Evolutionary conservation across 331 rosid species (phyloP).

Genomic region (Acacia pycnantha): DNA sequence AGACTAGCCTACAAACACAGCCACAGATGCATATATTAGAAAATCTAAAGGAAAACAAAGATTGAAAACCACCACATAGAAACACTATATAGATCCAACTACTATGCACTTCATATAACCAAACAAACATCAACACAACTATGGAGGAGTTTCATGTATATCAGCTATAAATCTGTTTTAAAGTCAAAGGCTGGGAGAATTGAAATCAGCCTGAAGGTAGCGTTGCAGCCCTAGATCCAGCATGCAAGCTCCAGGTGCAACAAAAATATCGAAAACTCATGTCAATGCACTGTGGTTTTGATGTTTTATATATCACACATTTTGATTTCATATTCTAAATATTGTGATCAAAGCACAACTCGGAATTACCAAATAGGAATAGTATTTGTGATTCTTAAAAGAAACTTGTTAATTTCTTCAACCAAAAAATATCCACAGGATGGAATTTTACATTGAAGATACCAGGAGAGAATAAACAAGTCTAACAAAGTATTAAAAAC

Average conservation of each 20-base stretch:
- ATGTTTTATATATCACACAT: not conserved
- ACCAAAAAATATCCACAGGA: not conserved
- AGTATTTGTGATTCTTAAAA: not conserved
- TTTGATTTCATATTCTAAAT: not conserved
- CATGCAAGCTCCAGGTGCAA: not conserved
- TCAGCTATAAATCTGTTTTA: not conserved
- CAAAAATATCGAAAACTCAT: not conserved
- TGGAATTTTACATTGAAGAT: not conserved
- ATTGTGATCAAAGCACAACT: not conserved
- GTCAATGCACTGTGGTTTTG: not conserved
- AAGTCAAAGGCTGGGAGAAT: not conserved
- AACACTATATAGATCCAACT: not conserved
- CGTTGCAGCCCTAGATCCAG: conserved; percentile 1
- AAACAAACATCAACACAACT: not conserved
- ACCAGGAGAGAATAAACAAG: not conserved
- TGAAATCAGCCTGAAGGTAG: not conserved
- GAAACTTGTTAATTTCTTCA: not conserved
- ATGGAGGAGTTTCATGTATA: not conserved
- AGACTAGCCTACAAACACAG: conserved; percentile 26
- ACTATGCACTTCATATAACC: not conserved
- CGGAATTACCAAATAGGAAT: not conserved
- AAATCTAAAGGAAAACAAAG: not conserved
- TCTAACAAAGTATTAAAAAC: not conserved
- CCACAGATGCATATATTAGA: not conserved
- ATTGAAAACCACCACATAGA: conserved; percentile 2